phyloP scores from a whole-genome alignment of 345 rosid species.

The Eucalyptus pauciflora region DNA sequence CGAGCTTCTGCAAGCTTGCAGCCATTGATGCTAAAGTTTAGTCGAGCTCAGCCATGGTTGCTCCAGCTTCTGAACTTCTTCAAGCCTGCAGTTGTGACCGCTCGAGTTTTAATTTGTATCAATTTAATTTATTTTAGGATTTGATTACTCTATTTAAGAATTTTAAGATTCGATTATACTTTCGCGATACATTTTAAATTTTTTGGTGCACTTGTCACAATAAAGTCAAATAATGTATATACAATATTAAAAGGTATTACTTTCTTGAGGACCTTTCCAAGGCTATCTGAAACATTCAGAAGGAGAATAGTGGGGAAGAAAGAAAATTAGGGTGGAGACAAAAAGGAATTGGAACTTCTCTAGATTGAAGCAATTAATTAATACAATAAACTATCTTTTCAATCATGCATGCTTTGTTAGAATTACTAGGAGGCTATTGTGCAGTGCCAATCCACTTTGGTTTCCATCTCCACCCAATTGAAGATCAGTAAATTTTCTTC shows the following conservation, averaged over 20 bases:
- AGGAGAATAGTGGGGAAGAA: neutral
- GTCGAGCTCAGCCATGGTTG: neutral
- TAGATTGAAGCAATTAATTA: neutral
- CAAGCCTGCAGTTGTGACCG: neutral
- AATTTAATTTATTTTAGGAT: too few species aligned
- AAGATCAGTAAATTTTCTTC: neutral
- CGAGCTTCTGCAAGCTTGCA: neutral
- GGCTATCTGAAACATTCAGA: neutral
- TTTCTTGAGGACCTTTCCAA: neutral
- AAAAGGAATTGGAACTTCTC: neutral
- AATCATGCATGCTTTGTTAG: neutral
- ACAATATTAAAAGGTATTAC: neutral
- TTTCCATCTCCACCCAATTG: neutral
- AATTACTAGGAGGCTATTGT: neutral
- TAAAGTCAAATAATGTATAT: neutral
- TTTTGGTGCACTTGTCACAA: neutral
- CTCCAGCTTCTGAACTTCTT: neutral
- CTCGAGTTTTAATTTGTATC: neutral
- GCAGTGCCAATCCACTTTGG: neutral
- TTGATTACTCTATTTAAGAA: too few species aligned
- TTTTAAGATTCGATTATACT: neutral
- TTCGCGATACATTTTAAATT: accelerated
- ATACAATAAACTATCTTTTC: neutral
- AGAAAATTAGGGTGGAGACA: neutral
- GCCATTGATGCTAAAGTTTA: neutral